Conservation (phyloP, 2,329 filamentous ascomycete genomes). For the Westerdykella ornata region DNA sequence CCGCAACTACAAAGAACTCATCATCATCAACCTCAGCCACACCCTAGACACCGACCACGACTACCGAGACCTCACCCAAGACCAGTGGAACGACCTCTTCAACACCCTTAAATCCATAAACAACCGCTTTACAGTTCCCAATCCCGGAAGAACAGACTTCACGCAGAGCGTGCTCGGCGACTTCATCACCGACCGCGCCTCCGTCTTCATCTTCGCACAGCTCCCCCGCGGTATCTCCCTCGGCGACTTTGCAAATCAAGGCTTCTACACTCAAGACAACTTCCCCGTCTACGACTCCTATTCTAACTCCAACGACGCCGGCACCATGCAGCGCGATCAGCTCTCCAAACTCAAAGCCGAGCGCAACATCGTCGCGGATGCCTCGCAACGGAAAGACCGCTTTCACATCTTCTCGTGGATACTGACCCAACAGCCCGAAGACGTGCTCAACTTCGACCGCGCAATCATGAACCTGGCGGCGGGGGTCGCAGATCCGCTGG, state of each 20-base stretch:
- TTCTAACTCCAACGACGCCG: constrained; percentile 30
- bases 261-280: constrained; percentile 30
- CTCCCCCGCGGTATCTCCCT: constrained; percentile 24
- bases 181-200: constrained; percentile 34
- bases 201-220: constrained; percentile 34
- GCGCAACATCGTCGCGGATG: constrained; percentile 22
- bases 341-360: constrained; percentile 31
- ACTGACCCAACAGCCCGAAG: constrained; percentile 30
- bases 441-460: constrained; percentile 28
- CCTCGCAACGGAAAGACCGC: constrained; percentile 19
- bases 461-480: constrained; percentile 32
- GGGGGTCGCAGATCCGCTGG: constrained; percentile 26
- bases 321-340: constrained; percentile 34
- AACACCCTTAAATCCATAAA: constrained; percentile 38
- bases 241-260: constrained; percentile 27
- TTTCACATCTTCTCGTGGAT: constrained; percentile 37
- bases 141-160: constrained; percentile 25
- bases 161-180: constrained; percentile 29
- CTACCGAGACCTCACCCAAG: constrained; percentile 34
- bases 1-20: constrained; percentile 40
- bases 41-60: constrained; percentile 39
- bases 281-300: constrained; percentile 35
- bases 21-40: constrained; percentile 45
- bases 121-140: constrained; percentile 32
- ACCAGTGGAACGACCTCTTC: constrained; percentile 42